Conservation (phyloP, 805 yeast species). For the Pichia cabralensis region DNA sequence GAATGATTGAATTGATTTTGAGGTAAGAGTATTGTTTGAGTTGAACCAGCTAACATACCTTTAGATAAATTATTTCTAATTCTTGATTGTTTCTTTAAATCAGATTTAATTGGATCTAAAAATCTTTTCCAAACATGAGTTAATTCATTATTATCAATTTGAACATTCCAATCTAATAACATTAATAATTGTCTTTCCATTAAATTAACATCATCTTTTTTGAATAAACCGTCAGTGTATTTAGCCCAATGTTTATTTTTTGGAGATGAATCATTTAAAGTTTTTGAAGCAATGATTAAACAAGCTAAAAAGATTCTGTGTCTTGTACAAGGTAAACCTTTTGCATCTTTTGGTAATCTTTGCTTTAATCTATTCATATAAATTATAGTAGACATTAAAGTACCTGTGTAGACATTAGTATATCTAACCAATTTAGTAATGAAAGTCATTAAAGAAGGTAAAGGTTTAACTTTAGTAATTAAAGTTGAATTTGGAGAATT, state of each 20-base stretch:
- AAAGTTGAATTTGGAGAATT: constrained; percentile 24
- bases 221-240: constrained; percentile 66
- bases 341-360: constrained; percentile 60
- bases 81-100: constrained; percentile 24
- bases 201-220: constrained; percentile 57
- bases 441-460: constrained; percentile 68
- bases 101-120: constrained; percentile 40
- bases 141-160: constrained; percentile 37
- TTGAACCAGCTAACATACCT: constrained; percentile 22
- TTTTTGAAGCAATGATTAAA: constrained; percentile 61
- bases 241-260: constrained; percentile 73
- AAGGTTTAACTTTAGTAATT: constrained; percentile 28
- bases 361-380: constrained; percentile 53
- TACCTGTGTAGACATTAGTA: constrained; percentile 74
- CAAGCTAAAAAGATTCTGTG: constrained; percentile 72
- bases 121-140: constrained; percentile 31
- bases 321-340: constrained; percentile 70
- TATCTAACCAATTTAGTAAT: constrained; percentile 61
- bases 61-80: constrained; percentile 21
- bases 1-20: too few species aligned
- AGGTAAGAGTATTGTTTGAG: constrained; percentile 20
- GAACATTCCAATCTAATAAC: constrained; percentile 62
- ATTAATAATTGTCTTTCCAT: constrained; percentile 73
- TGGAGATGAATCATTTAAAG: constrained; percentile 70
- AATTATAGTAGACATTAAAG: constrained; percentile 61